Evolutionary conservation across 768 basidiomycete species (phyloP).

Genomic region (Boletus fagicola): DNA sequence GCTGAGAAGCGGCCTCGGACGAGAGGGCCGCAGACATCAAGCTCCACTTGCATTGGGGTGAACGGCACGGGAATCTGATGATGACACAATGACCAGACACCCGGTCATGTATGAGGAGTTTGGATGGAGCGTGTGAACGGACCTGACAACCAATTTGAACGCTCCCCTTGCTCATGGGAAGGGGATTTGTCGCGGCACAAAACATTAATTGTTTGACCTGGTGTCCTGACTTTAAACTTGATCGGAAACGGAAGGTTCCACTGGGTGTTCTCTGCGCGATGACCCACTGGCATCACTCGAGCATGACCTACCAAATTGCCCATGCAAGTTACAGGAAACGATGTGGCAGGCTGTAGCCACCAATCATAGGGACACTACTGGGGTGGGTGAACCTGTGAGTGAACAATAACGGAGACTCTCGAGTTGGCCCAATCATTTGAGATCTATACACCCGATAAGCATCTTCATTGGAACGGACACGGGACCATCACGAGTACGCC

Average conservation of each 20-base stretch:
- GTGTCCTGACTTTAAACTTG: not conserved
- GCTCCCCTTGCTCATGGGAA: too few relatives aligned
- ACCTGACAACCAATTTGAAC: too few relatives aligned
- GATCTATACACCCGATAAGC: not conserved
- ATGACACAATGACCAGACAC: too few relatives aligned
- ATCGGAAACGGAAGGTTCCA: not conserved
- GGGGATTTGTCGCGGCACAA: too few relatives aligned
- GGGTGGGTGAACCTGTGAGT: not conserved
- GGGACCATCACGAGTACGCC: not conserved
- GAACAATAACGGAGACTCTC: not conserved
- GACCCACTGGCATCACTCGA: not conserved
- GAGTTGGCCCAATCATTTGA: too few relatives aligned
- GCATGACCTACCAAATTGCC: not conserved
- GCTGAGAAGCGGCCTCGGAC: too few relatives aligned
- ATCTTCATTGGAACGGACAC: not conserved
- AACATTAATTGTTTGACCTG: too few relatives aligned
- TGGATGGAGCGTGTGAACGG: too few relatives aligned
- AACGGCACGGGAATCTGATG: too few relatives aligned
- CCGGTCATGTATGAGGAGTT: too few relatives aligned
- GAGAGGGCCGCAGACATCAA: too few relatives aligned
- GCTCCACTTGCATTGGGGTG: too few relatives aligned
- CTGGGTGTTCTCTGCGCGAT: not conserved
- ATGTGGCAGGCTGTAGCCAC: not conserved
- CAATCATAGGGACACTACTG: not conserved
- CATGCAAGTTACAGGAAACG: not conserved